Evolutionary conservation across 768 basidiomycete genomes (phyloP).

Genomic region (Mycena rosella): DNA sequence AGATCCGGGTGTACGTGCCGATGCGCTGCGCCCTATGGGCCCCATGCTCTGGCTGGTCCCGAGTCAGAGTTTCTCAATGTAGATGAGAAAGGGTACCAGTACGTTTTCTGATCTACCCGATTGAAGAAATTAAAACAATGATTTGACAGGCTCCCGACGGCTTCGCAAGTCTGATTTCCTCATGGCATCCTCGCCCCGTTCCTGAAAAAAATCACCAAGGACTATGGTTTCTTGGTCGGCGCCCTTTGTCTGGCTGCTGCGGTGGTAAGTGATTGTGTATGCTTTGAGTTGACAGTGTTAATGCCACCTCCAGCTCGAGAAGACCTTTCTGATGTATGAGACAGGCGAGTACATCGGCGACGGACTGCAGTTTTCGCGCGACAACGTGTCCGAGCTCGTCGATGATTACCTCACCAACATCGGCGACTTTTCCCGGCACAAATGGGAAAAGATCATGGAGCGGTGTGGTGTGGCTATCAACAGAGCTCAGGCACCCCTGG

Average conservation of each 20-base stretch:
- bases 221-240: neutral
- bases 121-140: neutral
- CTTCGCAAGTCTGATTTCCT: neutral
- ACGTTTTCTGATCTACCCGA: too few relatives aligned
- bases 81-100: too few relatives aligned
- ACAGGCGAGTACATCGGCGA: neutral
- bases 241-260: neutral
- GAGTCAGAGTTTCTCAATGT: too few relatives aligned
- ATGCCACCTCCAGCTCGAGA: neutral
- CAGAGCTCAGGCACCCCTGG: neutral
- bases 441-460: neutral
- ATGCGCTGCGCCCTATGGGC: too few relatives aligned
- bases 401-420: neutral
- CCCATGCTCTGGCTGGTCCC: too few relatives aligned
- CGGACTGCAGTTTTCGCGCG: neutral
- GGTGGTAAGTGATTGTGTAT: neutral
- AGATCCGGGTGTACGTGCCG: too few relatives aligned
- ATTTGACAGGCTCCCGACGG: neutral
- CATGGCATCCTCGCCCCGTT: neutral
- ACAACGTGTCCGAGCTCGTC: neutral
- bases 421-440: neutral
- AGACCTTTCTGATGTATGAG: neutral
- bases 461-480: neutral
- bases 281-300: neutral
- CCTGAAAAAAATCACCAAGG: neutral